These are phyloP conservation scores for Terfezia boudieri DNA, from an alignment of 495 filamentous ascomycete species.

Conservation along the genomic window DNA sequence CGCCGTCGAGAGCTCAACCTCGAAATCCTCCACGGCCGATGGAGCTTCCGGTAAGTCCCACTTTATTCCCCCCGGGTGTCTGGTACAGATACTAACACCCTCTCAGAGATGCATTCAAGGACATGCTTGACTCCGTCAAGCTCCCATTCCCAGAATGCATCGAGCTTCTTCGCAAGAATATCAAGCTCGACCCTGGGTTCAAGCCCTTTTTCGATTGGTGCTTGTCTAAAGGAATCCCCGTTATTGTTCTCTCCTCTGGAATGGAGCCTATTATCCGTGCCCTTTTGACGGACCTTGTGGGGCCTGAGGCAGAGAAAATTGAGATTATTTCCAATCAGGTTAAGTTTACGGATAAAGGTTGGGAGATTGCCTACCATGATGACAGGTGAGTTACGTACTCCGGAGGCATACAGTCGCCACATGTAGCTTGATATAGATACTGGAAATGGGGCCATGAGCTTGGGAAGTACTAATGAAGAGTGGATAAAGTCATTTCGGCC, in stretches of 20 bases:
- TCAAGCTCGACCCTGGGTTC: conserved; percentile 72
- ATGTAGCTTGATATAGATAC: no score
- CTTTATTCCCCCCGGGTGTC: neutral
- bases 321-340: conserved; percentile 74
- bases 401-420: no score
- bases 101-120: conserved; percentile 49
- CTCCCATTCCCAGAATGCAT: conserved; percentile 65
- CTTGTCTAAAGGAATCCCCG: conserved; percentile 57
- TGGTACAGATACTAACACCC: neutral
- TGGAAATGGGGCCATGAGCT: neutral
- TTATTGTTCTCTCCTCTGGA: conserved; percentile 72
- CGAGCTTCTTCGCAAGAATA: conserved; percentile 48
- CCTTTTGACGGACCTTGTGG: conserved; percentile 54
- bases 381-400: conserved; percentile 32
- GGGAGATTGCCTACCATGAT: conserved; percentile 74
- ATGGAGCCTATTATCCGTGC: conserved; percentile 84
- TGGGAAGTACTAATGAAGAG: conserved; percentile 9
- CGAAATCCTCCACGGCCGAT: conserved; percentile 42
- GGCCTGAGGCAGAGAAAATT: conserved; percentile 46
- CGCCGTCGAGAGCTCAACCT: conserved; percentile 43
- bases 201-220: conserved; percentile 68
- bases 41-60: conserved; percentile 41
- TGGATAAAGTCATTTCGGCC: conserved; percentile 46
- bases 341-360: conserved; percentile 51
- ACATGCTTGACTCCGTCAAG: conserved; percentile 66